Conservation (phyloP, 768 basidiomycete species). For the Hygrophorus pudorinus region DNA sequence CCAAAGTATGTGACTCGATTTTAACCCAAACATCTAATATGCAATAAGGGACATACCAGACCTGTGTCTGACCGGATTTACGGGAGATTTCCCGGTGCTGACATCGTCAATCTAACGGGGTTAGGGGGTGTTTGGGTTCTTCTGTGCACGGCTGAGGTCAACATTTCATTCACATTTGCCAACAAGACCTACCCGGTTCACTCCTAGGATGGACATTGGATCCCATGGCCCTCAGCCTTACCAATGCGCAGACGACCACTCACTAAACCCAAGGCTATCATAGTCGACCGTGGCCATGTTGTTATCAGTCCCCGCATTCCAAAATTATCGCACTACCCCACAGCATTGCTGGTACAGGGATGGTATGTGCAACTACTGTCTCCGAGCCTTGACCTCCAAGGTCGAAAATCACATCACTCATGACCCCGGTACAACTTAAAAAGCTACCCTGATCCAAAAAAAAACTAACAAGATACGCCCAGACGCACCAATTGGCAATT, state of each 20-base stretch:
- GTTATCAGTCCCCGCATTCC: slow-evolving; percentile 78
- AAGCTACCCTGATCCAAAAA: too few species aligned
- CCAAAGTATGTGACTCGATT: slow-evolving; percentile 28
- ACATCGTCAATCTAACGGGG: slow-evolving; percentile 26
- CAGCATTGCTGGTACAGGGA: slow-evolving; percentile 60
- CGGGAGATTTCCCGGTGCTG: slow-evolving; percentile 42
- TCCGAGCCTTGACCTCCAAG: too few species aligned
- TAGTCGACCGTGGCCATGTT: slow-evolving; percentile 78
- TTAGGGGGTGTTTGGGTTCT: too few species aligned
- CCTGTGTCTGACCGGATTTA: slow-evolving; percentile 54
- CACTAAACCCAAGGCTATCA: slow-evolving; percentile 82
- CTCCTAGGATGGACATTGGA: slow-evolving; percentile 47
- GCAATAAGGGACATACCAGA: slow-evolving; percentile 18
- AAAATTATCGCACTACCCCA: slow-evolving; percentile 74
- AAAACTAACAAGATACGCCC: too few species aligned
- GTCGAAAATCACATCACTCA: too few species aligned
- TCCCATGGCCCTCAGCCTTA: slow-evolving; percentile 22
- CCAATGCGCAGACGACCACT: slow-evolving; percentile 44
- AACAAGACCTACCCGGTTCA: slow-evolving; percentile 42
- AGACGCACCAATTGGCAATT: too few species aligned
- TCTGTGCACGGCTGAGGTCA: too few species aligned
- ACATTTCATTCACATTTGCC: slow-evolving; percentile 66
- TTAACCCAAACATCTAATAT: not conserved
- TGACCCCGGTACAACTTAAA: too few species aligned
- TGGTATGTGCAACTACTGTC: too few species aligned